Evolutionary conservation across 148 eudicot genomes (phyloP).

Genomic region (Cornus controversa): DNA sequence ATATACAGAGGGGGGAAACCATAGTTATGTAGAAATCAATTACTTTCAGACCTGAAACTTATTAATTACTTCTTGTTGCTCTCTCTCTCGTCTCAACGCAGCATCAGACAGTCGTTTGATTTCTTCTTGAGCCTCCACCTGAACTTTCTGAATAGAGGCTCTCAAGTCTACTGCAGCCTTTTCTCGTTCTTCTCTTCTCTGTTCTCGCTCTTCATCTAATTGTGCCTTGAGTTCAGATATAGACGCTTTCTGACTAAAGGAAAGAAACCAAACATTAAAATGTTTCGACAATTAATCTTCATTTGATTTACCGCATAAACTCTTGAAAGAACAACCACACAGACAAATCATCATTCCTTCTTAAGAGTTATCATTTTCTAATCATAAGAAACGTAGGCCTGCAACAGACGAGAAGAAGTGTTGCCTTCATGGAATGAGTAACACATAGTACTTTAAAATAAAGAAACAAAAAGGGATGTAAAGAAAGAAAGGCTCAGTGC

Average conservation of each 20-base stretch:
- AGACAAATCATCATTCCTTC: background rate
- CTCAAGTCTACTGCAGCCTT: slow-evolving; percentile 69
- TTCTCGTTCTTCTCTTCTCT: slow-evolving; percentile 87
- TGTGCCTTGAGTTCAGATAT: slow-evolving; percentile 66
- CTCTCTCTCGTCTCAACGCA: slow-evolving; percentile 67
- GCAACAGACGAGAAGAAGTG: background rate
- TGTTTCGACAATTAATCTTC: background rate
- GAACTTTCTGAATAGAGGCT: slow-evolving; percentile 68
- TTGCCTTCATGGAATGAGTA: background rate
- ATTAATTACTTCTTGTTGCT: slow-evolving; percentile 80
- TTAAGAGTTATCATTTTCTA: background rate
- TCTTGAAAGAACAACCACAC: background rate
- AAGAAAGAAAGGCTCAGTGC: background rate
- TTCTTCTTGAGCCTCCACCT: slow-evolving; percentile 84
- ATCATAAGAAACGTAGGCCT: background rate
- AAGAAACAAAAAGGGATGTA: background rate
- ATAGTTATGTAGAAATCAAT: background rate
- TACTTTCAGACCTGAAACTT: slow-evolving; percentile 79
- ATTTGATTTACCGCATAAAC: background rate
- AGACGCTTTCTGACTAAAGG: slow-evolving; percentile 77
- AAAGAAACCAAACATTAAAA: slow-evolving; percentile 13
- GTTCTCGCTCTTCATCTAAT: slow-evolving; percentile 88
- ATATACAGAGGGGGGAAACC: background rate
- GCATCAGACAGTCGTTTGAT: slow-evolving; percentile 64
- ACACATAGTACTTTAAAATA: background rate